phyloP scores from a whole-genome alignment of 768 basidiomycete genomes.

The Lentinula edodes region DNA sequence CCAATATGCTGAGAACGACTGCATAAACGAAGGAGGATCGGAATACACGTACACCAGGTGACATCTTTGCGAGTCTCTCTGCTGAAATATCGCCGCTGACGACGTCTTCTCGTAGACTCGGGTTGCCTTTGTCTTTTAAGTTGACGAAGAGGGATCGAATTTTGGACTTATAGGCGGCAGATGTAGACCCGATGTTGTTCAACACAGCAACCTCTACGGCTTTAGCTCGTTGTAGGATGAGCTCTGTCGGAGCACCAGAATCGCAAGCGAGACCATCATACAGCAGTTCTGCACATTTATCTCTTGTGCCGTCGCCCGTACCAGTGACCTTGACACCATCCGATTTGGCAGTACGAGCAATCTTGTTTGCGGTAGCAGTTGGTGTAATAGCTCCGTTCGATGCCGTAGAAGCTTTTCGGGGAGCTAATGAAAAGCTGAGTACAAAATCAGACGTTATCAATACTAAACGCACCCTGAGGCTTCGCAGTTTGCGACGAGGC shows the following conservation, averaged over 20 bases:
- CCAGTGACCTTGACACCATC: conserved; percentile 59
- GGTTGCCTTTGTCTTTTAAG: conserved; percentile 94
- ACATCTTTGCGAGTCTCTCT: conserved; percentile 72
- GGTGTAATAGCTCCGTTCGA: conserved; percentile 22
- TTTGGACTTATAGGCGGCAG: conserved; percentile 60
- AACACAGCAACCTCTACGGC: conserved; percentile 69
- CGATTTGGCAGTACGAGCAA: conserved; percentile 51
- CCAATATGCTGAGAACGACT: not conserved
- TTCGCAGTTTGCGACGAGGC: conserved; percentile 14
- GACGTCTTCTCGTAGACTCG: conserved; percentile 75
- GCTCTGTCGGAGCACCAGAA: conserved; percentile 68
- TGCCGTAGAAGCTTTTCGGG: conserved; percentile 25
- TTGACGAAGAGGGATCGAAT: conserved; percentile 89
- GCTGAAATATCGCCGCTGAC: conserved; percentile 75
- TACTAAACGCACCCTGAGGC: conserved; percentile 29
- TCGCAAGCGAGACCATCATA: conserved; percentile 90
- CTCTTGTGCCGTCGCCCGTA: conserved; percentile 70
- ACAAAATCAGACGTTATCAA: not conserved
- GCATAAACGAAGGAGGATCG: no score
- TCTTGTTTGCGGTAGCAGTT: conserved; percentile 23
- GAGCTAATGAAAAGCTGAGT: conserved; percentile 2
- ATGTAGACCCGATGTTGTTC: conserved; percentile 37
- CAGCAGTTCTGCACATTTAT: conserved; percentile 83
- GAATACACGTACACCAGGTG: conserved; percentile 55
- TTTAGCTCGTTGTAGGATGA: conserved; percentile 59